Percentiles rank a stretch among this genome's conserved stretches.
These are phyloP conservation scores for Mrakiaceae sp. DNA, from an alignment of 1,284 basidiomycete species.

Conservation along the genomic window DNA sequence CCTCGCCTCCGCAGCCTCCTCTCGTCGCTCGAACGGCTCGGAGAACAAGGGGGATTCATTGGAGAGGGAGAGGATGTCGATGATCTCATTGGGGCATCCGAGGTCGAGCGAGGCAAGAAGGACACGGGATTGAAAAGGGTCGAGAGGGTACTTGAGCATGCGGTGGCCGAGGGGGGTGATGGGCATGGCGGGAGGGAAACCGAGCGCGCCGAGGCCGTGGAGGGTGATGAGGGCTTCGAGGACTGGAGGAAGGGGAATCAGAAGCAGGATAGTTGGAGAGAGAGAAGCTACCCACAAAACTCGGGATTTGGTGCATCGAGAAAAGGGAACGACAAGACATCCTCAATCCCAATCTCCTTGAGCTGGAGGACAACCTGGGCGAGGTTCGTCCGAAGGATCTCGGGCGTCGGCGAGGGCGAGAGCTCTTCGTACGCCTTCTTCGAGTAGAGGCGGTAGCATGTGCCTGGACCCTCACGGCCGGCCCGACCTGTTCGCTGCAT, in stretches of 20 bases:
- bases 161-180: slow-evolving; percentile 60
- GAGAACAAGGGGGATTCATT: slow-evolving; percentile 56
- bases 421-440: slow-evolving; percentile 60
- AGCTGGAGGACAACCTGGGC: slow-evolving; percentile 72
- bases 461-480: slow-evolving; percentile 75
- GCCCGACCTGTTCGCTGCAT: slow-evolving; percentile 75
- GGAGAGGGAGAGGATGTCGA: slow-evolving; percentile 67
- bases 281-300: slow-evolving; percentile 44
- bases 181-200: slow-evolving; percentile 37
- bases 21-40: slow-evolving; percentile 54
- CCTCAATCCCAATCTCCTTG: slow-evolving; percentile 60
- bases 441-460: slow-evolving; percentile 81
- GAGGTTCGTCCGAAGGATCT: slow-evolving; percentile 76
- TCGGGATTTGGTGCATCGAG: slow-evolving; percentile 70
- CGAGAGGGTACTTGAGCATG: slow-evolving; percentile 75
- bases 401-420: slow-evolving; percentile 59
- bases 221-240: slow-evolving; percentile 60
- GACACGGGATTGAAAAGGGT: slow-evolving; percentile 66
- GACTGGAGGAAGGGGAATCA: slow-evolving; percentile 37
- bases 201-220: slow-evolving; percentile 61
- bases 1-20: slow-evolving; percentile 54
- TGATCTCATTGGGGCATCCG: slow-evolving; percentile 58
- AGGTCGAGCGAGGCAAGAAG: slow-evolving; percentile 60
- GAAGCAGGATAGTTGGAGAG: slow-evolving; percentile 1
- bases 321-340: slow-evolving; percentile 64